Evolutionary conservation across 306 rosid species (phyloP), one percentile per base, ranked within the genome.

Genomic region (Pyrus bretschneideri): DNA sequence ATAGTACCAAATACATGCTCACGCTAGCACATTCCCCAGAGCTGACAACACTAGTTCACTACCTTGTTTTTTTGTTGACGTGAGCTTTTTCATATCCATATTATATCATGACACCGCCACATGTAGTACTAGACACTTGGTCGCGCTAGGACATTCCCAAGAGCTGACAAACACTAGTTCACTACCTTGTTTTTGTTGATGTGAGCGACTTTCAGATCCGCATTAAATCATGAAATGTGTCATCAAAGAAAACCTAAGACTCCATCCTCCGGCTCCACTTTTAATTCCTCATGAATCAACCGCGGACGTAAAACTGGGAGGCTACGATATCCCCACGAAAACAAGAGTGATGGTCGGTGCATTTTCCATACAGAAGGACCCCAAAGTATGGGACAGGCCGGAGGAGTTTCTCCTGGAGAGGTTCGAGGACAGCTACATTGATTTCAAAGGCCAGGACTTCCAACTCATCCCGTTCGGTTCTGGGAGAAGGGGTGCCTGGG

Each of bases 301-400:
- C 0, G 69, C 21, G 1, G 55, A 13, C 9, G 81, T 82, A 0
- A 68, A 87, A 23, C 0, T 89, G 1, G 83, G 73, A 30, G 96
- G 85, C 3, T 89, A 90, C 29, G 67, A 80, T 0, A 74, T 93
- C 78, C 87, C 83, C 0, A 18, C 83, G 3, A 69, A 81, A 71
- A 71, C 93, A 45, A 64, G 3, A 14, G 85, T 91, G 1, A 51
- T 71, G 10, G 45, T 89, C 11, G 89, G 88, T 54, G 74, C 23
- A n/a, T 89, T 91, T 92, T 77, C 86, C 38, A 87, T 91, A 4
- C 89, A 83, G 9, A 80, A 83, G 55, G 83, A 83, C 23, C 86
- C 87, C 5, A 33, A 19, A 38, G 10, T 74, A 2, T 86, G 89
- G 88, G 82, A 77, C 0, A 81, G 3, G 2, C 82, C 88, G 2